Base-by-base conservation (phyloP, 139 green algal species). In the Dunaliella sp. region DNA sequence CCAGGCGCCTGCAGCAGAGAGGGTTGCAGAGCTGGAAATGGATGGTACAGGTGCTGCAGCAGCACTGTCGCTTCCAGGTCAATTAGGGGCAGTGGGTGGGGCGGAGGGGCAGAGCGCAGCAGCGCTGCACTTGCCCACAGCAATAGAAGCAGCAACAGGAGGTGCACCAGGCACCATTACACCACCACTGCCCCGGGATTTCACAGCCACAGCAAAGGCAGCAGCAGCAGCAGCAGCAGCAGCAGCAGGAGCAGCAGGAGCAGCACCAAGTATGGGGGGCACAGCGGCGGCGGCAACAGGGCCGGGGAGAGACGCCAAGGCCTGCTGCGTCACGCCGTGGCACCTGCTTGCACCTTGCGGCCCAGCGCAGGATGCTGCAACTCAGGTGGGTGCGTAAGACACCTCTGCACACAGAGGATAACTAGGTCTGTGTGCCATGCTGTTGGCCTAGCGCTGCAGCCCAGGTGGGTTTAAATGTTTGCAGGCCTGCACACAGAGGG, bases 401-500 rank as follows among this genome's bases (percentile, higher is more conserved):
- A 12, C 73, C 73, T 78, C 73, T 7, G 22, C 2, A 78, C 28
- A 33, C 2, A 7, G 22, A 2, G 12, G 73, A 12, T 33, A 78
- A 12, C 2, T 33, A 36, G 73, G 12, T 36, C 30, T 22, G 7
- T 2, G n/a, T 78, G 73, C 73, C 22, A 3, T 32, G 2, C 7
- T 78, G 22, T 74, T n/a, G n/a, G n/a, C n/a, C n/a, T n/a, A n/a
- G n/a, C n/a, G n/a, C n/a, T n/a, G n/a, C n/a, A n/a, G n/a, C n/a
- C n/a, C n/a, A n/a, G n/a, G n/a, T n/a, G n/a, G n/a, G n/a, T n/a
- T n/a, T n/a, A n/a, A n/a, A n/a, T n/a, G n/a, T n/a, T n/a, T n/a
- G n/a, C n/a, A n/a, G n/a, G n/a, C 48, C 36, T 82, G 33, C 24
- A 75, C 77, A 32, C 86, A 94, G 91, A 90, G 72, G 77, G 1